These are phyloP conservation scores for Micractinium sp. DNA, from an alignment of 139 green algal species.

Conservation along the genomic window DNA sequence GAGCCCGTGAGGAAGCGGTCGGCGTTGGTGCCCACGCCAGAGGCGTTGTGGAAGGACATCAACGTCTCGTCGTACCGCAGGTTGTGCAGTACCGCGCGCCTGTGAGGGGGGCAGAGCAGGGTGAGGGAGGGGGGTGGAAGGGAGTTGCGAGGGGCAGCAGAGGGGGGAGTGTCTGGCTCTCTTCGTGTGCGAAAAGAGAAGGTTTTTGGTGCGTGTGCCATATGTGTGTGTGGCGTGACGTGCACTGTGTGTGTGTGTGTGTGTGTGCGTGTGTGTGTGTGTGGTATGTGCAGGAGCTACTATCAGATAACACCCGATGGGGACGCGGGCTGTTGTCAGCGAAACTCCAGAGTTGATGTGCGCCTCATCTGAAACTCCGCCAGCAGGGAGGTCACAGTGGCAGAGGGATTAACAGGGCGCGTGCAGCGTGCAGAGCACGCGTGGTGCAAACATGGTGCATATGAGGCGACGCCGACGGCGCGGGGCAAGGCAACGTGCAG, in stretches of 20 bases:
- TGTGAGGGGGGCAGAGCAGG: conserved; percentile 27
- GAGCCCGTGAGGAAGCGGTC: conserved; percentile 29
- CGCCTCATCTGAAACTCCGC: conserved; percentile 50
- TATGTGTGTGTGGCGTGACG: too few relatives aligned
- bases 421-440: not conserved
- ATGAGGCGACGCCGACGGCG: not conserved
- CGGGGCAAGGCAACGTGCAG: not conserved
- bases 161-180: not conserved
- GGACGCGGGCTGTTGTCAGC: conserved; percentile 39
- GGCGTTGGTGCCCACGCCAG: conserved; percentile 60
- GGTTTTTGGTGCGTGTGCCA: not conserved
- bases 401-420: conserved; percentile 51
- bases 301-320: conserved; percentile 55
- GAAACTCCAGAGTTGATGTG: conserved; percentile 44
- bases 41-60: conserved; percentile 71
- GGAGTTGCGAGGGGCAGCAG: not conserved
- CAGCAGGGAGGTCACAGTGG: conserved; percentile 6
- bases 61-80: conserved; percentile 75
- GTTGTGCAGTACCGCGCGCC: conserved; percentile 85
- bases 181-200: not conserved
- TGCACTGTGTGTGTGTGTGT: not conserved
- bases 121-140: not conserved
- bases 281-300: conserved; percentile 43
- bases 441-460: not conserved
- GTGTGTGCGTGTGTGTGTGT: not conserved